Base-by-base conservation (phyloP, 2,329 filamentous ascomycete genomes). In the Stromatinia cepivora region DNA sequence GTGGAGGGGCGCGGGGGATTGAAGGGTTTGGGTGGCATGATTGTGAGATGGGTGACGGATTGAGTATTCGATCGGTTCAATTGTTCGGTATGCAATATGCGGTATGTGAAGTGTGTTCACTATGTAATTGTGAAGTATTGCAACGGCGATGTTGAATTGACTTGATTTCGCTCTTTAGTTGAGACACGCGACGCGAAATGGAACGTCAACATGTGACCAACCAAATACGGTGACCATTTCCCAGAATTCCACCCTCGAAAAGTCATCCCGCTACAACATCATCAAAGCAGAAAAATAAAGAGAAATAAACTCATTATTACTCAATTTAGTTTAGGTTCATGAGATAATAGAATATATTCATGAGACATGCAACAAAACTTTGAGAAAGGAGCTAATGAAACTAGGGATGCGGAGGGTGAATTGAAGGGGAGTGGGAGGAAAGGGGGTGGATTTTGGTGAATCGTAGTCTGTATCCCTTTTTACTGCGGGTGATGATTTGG, bases 11-110 rank as follows among this genome's bases (percentile, higher is more conserved):
- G 73, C 4, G 77, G 77, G 11, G 77, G 75, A 48, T 77, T 77
- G 71, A 78, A 78, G 22, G 75, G 74, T 70, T 77, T 77, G 20
- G 76, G 76, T 31, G 76, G 72, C 76, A 78, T 78, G 65, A 20
- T 67, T 46, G 4, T 50, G 64, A 57, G 42, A 3, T 10, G 22
- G 45, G 22, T 42, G 7, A 34, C 5, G 17, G 42, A 50, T 28
- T 20, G 20, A 63, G 9, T 11, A 22, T 42, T 42, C 11, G 22
- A 56, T 57, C 36, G 7, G 2, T 25, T 36, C 13, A 52, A 6
- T 42, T 39, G 22, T 63, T 5, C n/a, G 13, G 4, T 39, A 34
- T 52, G 1, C 20, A 7, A 57, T 57, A 22, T n/a, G 54, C 54
- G 5, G 7, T 15, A 20, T 22, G 11, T 1, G 22, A 17, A 42